Evolutionary conservation across 2,329 filamentous ascomycete species (phyloP), one percentile per base, ranked within the genome.

Genomic region (Ascosphaera aggregata): DNA sequence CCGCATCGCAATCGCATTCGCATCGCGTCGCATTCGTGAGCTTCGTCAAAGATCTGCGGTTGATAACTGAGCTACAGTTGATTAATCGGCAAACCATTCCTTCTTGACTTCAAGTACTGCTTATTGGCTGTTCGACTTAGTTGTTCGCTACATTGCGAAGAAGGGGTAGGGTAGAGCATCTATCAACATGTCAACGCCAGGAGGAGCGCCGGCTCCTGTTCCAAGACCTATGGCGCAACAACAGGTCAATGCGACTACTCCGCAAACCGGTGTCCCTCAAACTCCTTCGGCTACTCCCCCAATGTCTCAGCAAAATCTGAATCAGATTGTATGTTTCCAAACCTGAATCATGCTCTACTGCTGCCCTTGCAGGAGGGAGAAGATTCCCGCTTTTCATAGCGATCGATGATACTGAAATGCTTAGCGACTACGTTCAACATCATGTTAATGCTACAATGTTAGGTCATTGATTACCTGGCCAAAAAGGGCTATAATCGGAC

Each of bases 401-500:
- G 9, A 30, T 34, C 31, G 35, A 15, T 36, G 38, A 30, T 37
- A 32, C 27, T 42, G 35, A 37, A 36, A 9, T 34, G 42, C 2
- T 42, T 37, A 18, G 15, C 20, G 16, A n/a, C 34, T 37, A 40
- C 18, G 19, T 15, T 36, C n/a, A 20, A 31, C 32, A 36, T 30
- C 42, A 27, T 41, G 9, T 19, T 27, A 18, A 11, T 30, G 30
- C 39, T 36, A 31, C 18, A 37, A 32, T 27, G 24, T 27, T 50
- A 79, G 74, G 76, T 98, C 2, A 85, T 93, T 7, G 89, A 98
- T 49, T 98, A 98, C 55, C 66, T 98, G 1, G 72, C 84, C 2
- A 98, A 98, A 56, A 85, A 94, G 47, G 89, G 89, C 0, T 98
- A 94, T 57, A 84, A 76, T 40, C 71, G 79, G 18, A 95, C 89